Evolutionary conservation across 257 asterid genomes (phyloP).

Genomic region (Plantago ovata): DNA sequence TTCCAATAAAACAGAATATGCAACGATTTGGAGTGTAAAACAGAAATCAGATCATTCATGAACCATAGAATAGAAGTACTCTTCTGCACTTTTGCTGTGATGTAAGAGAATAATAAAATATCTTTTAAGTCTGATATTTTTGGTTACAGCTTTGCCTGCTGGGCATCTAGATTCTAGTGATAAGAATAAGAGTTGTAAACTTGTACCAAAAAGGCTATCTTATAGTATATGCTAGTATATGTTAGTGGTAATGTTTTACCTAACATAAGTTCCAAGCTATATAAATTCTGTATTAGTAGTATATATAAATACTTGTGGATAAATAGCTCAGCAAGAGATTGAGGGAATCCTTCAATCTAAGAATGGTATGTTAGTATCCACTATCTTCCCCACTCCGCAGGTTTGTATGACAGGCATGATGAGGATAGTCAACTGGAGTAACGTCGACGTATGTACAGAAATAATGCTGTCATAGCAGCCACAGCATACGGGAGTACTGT

Average conservation of each 20-base stretch:
- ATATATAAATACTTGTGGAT: not conserved
- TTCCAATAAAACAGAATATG: no score
- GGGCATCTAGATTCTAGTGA: no score
- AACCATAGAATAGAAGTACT: no score
- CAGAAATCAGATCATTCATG: no score
- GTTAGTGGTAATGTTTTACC: not conserved
- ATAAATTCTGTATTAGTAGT: not conserved
- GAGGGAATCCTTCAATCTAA: slow-evolving; percentile 2
- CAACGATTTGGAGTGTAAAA: no score
- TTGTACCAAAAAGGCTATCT: no score
- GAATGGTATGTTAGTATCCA: not conserved
- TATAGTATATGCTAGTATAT: no score
- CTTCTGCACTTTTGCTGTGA: no score
- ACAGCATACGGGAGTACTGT: slow-evolving; percentile 68
- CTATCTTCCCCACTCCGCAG: not conserved
- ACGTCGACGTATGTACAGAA: slow-evolving; percentile 49
- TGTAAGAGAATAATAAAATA: no score
- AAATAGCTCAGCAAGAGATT: slow-evolving; percentile 9
- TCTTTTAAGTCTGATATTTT: no score
- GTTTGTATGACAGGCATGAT: not conserved
- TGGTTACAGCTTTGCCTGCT: no score
- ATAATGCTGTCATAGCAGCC: slow-evolving; percentile 64
- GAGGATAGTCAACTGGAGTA: slow-evolving; percentile 32
- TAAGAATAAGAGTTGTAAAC: no score
- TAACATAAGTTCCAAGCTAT: not conserved